phyloP scores from a whole-genome alignment of 768 basidiomycete genomes.

The Rhodosporidiobolus sp. region DNA sequence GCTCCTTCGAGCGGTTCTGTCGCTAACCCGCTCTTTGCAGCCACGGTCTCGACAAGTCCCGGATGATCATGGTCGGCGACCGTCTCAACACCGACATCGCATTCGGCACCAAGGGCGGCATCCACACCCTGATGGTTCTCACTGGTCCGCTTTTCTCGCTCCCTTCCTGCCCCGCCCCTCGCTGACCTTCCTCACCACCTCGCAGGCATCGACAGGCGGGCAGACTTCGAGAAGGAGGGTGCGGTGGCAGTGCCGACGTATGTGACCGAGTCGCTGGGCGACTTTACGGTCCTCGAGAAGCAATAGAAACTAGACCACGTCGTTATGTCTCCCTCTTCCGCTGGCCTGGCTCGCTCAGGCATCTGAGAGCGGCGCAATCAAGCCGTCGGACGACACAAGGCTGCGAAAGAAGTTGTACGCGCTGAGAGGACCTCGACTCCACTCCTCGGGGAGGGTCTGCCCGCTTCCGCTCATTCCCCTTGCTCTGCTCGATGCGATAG shows the following conservation, averaged over 20 bases:
- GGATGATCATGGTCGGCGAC: slow-evolving; percentile 94
- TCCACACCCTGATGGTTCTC: slow-evolving; percentile 82
- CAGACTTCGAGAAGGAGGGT: slow-evolving; percentile 68
- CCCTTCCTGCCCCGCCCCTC: not conserved
- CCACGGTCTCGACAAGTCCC: slow-evolving; percentile 75
- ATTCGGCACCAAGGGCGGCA: slow-evolving; percentile 82
- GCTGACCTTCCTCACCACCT: not conserved
- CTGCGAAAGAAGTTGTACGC: too few species aligned
- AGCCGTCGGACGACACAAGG: too few species aligned
- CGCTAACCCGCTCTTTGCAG: slow-evolving; percentile 52
- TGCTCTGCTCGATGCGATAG: slow-evolving; percentile 1
- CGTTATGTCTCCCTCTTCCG: not conserved
- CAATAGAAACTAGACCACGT: not conserved
- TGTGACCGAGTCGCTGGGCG: slow-evolving; percentile 75
- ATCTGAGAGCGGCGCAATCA: too few species aligned
- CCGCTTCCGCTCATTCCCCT: not conserved
- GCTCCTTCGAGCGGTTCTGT: not conserved
- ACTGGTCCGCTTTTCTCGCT: slow-evolving; percentile 57
- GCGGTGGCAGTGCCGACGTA: slow-evolving; percentile 75
- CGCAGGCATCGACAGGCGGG: slow-evolving; percentile 71
- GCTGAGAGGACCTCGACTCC: not conserved
- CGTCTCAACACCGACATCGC: slow-evolving; percentile 91
- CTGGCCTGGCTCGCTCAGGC: too few species aligned
- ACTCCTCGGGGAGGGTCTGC: not conserved
- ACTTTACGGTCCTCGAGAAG: slow-evolving; percentile 54